Conservation (phyloP, 352 stramenopile species). For the Phytophthora sp. region DNA sequence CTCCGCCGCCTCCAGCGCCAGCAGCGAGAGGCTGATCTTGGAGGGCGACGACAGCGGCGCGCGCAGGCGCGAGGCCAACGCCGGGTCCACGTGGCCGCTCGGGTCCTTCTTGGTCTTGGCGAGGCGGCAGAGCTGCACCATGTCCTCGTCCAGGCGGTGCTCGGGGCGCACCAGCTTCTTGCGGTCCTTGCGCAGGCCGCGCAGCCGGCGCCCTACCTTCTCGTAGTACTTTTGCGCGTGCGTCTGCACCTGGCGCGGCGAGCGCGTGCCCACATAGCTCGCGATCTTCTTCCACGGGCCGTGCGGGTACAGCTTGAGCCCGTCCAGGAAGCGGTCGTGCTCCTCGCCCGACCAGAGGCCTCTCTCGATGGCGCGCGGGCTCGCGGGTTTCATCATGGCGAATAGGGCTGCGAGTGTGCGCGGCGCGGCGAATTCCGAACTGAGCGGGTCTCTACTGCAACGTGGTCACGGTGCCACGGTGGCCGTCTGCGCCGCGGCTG, state of each 20-base stretch:
- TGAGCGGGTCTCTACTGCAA: constrained; percentile 22
- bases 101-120: constrained; percentile 34
- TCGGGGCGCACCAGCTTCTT: constrained; percentile 47
- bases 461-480: not conserved
- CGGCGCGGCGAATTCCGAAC: constrained; percentile 16
- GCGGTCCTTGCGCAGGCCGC: constrained; percentile 49
- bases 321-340: constrained; percentile 66
- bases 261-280: constrained; percentile 51
- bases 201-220: constrained; percentile 47
- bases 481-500: constrained; percentile 1
- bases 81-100: constrained; percentile 12
- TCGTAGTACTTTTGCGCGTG: constrained; percentile 72
- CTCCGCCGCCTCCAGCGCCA: constrained; percentile 2
- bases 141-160: constrained; percentile 45
- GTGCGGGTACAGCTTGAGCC: constrained; percentile 50
- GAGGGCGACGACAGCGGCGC: constrained; percentile 32
- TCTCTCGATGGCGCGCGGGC: constrained; percentile 25
- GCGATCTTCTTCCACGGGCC: constrained; percentile 63
- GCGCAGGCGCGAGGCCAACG: constrained; percentile 23
- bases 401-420: not conserved
- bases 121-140: constrained; percentile 44
- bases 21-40: constrained; percentile 27
- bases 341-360: constrained; percentile 59
- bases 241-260: constrained; percentile 61
- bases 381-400: constrained; percentile 23